Base-by-base conservation (phyloP, 1,284 basidiomycete species). In the Sanghuangporus baumii region DNA sequence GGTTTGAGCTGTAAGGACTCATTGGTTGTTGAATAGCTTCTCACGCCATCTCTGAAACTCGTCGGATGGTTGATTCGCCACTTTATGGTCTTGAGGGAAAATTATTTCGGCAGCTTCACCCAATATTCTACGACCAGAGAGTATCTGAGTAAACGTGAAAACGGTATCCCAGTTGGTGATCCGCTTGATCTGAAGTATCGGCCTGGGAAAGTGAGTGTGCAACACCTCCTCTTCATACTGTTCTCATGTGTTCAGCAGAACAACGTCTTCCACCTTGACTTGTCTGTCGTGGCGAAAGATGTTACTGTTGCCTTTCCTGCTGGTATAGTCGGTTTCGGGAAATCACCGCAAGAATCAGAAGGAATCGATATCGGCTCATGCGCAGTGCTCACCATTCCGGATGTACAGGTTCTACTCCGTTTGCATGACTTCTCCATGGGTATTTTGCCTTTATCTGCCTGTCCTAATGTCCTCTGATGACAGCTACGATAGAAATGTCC, bases 21-120 rank as follows among this genome's bases (percentile, higher is more conserved):
- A 51, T n/a, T 41, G 59, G 38, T 20, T 58, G 31, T 31, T 54
- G 26, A 61, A 55, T 65, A 89, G 62, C 38, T 60, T 20, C 46
- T 46, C 37, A 60, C 86, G 68, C 76, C 6, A 69, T 72, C 83
- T 4, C 89, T 88, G 75, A 91, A 89, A 70, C 78, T 81, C 0
- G 77, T 94, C 55, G 94, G 94, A 18, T 96, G 94, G 93, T 87
- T 87, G 0, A 82, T 95, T 61, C 86, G 94, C 38, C 87, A 93
- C 69, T 79, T 95, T 67, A 90, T 98, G 85, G 86, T 89, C 54
- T 71, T 96, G 59, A 86, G 89, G 60, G 93, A 96, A 69, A 96
- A 97, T 72, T 97, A 97, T 73, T 87, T 96, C 62, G 95, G 95
- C 18, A 82, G 84, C 3, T 97, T 95, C 73, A 96, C 94, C 1